Base-by-base conservation (phyloP, 495 filamentous ascomycete species). In the Penicillium silybi region DNA sequence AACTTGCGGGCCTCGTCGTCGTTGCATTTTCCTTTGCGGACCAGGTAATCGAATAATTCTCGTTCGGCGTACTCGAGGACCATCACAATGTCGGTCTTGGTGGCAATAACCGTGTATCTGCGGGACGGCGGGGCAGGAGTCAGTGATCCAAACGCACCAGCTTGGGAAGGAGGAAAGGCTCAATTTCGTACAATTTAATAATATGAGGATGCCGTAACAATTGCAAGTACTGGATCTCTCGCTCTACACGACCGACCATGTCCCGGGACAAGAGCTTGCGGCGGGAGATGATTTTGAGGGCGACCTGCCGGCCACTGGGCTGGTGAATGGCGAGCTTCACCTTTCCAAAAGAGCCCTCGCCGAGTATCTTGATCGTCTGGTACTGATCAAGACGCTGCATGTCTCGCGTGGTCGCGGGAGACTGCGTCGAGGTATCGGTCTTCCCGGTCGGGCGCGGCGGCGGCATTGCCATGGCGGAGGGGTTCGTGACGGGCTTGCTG, bases 201-300 rank as follows among this genome's bases (percentile, higher is more conserved):
- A 98, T 98, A 70, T 98, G 93, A 42, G 93, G 93, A 72, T 98
- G 93, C 50, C 93, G 81, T 34, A 98, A 80, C 54, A 98, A 74
- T 74, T 98, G 93, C 46, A 98, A 80, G 65, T 97, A 98, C 64
- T 96, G 91, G 52, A 98, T 98, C 77, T 98, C 93, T 59, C 95
- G 83, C 72, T 97, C 95, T 41, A 98, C 92, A 43, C 93, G 80
- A 41, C 93, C 93, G 26, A 92, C 90, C 93, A 98, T 98, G 62
- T 98, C 93, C 58, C 90, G 78, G 51, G 88, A 96, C 44, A 96
- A 86, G 57, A 98, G 79, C 75, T 96, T 96, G 79, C 90, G 91
- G 47, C 93, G 82, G 16, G 88, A 85, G 64, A 98, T 97, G 64
- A 98, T 96, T 76, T 98, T 98, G 56, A 98, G 76, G 44, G 93